Base-by-base conservation (phyloP, 1,284 basidiomycete genomes). In the Ustilago shanxiensis region DNA sequence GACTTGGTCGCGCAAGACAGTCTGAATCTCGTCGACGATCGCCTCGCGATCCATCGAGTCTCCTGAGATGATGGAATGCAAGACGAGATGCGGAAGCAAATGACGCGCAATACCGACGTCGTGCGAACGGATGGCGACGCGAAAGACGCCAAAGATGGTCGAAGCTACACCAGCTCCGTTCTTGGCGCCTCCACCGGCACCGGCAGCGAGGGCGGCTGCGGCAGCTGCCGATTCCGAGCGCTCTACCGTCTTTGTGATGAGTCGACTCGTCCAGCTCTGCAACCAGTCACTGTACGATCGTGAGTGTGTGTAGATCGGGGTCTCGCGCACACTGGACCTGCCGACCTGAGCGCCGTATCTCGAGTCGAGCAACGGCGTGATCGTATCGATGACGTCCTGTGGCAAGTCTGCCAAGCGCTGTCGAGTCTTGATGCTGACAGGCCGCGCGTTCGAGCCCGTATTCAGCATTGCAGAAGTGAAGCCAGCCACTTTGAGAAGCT, bases 211-310 rank as follows among this genome's bases (percentile, higher is more conserved):
- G 16, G 74, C 31, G 7, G 62, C 56, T 2, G 56, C 54, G 13
- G 73, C 66, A 18, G 53, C 41, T 0, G 67, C 41, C 14, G 65
- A 29, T 4, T 68, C 60, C 35, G 41, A 53, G 7, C 73, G 31
- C n/a, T 69, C 70, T 26, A 68, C 62, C 88, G 90, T 89, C 45
- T 67, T 68, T 22, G 60, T 68, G 64, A 98, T 93, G n/a, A 99
- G 90, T 83, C 93, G 90, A 13, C 90, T 89, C 0, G 93, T 91
- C 95, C 96, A 99, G 0, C 90, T 86, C 78, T 97, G 94, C 24
- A 99, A 89, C 97, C 97, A 99, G 86, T 99, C 95, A 53, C 95
- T 91, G 86, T 97, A 99, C 0, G 94, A 95, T 5, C 89, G 86
- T 60, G 91, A 89, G 3, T 88, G 87, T 1, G 89, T 88, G 87